Evolutionary conservation across 352 stramenopile genomes (phyloP).

Genomic region (Pythium dissotocum): DNA sequence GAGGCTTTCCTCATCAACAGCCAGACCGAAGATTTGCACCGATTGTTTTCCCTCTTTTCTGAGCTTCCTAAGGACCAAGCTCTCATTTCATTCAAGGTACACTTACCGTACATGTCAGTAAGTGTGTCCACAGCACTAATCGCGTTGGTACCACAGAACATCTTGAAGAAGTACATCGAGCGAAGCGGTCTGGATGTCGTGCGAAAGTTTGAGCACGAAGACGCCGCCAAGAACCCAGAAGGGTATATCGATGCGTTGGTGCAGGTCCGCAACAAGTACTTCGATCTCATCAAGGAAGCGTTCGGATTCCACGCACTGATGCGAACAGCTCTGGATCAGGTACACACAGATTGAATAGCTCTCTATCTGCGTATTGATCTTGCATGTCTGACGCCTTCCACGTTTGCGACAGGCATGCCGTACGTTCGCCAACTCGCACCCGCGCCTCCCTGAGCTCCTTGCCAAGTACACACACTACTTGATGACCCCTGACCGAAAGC

Average conservation of each 20-base stretch:
- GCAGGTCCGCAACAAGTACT: slow-evolving; percentile 82
- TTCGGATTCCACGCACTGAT: slow-evolving; percentile 84
- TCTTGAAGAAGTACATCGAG: slow-evolving; percentile 87
- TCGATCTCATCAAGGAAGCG: slow-evolving; percentile 81
- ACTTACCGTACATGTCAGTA: no score
- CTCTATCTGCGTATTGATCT: no score
- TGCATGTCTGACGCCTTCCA: neutral
- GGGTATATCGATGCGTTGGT: slow-evolving; percentile 86
- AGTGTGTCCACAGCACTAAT: neutral
- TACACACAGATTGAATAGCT: slow-evolving; percentile 27
- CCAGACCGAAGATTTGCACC: slow-evolving; percentile 74
- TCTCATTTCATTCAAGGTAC: slow-evolving; percentile 80
- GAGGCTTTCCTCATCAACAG: slow-evolving; percentile 79
- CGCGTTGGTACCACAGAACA: slow-evolving; percentile 47
- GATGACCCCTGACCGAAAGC: slow-evolving; percentile 76
- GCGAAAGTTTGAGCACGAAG: slow-evolving; percentile 76
- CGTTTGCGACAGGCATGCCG: slow-evolving; percentile 57
- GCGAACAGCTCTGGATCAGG: slow-evolving; percentile 80
- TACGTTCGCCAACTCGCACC: slow-evolving; percentile 83
- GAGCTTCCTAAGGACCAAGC: slow-evolving; percentile 80
- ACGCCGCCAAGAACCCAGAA: slow-evolving; percentile 79
- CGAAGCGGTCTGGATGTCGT: slow-evolving; percentile 75
- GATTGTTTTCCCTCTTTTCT: slow-evolving; percentile 82
- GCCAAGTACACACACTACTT: slow-evolving; percentile 86
- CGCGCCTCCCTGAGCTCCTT: slow-evolving; percentile 71